Conservation (phyloP, 495 filamentous ascomycete genomes). For the Cladorrhinum samala region DNA sequence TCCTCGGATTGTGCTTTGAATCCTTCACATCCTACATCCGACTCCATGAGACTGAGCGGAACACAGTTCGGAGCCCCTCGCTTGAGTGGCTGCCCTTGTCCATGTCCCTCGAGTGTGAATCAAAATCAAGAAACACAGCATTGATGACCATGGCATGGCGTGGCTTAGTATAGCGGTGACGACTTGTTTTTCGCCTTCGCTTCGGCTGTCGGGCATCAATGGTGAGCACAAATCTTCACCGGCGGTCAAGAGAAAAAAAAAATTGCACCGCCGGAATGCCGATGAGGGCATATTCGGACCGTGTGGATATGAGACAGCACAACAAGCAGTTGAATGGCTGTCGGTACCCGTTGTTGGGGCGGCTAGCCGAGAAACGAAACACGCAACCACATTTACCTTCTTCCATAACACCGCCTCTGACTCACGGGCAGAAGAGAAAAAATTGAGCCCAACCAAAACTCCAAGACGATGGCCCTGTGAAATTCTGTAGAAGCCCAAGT, state of each 20-base stretch:
- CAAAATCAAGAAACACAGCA: not conserved
- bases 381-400: not conserved
- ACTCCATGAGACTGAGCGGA: too few relatives aligned
- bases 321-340: not conserved
- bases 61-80: too few relatives aligned
- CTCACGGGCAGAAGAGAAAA: not conserved
- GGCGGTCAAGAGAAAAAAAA: not conserved
- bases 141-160: not conserved
- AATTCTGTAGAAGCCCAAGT: not conserved
- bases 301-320: too few relatives aligned
- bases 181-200: not conserved
- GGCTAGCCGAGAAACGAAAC: not conserved
- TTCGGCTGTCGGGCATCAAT: not conserved
- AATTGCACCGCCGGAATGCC: not conserved
- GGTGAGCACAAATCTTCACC: too few relatives aligned
- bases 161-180: not conserved
- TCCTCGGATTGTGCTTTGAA: too few relatives aligned
- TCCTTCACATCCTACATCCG: too few relatives aligned
- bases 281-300: not conserved
- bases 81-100: too few relatives aligned
- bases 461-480: not conserved
- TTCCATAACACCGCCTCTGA: not conserved
- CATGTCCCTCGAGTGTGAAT: not conserved
- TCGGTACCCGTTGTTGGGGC: not conserved
- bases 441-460: not conserved